A percentile compares a stretch with the other conserved stretches of the same genome.
These are phyloP conservation scores for Periconia macrospinosa DNA, from an alignment of 2,329 filamentous ascomycete genomes.

Conservation along the genomic window DNA sequence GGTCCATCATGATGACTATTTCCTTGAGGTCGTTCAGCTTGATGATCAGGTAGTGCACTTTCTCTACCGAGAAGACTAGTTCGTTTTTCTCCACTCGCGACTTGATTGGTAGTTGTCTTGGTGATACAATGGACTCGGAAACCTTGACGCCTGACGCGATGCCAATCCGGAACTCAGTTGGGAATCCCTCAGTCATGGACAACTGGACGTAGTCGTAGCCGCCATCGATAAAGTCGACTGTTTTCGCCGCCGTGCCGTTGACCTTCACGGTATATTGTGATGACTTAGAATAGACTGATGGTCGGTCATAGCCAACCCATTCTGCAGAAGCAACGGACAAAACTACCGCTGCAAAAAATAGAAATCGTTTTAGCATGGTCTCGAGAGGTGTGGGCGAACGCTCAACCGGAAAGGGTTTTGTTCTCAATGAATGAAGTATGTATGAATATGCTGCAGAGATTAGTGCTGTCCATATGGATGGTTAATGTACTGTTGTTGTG, in stretches of 20 bases:
- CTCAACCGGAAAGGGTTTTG: neutral
- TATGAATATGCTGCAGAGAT: neutral
- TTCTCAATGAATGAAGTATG: neutral
- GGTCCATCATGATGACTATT: conserved; percentile 10
- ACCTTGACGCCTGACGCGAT: conserved; percentile 3
- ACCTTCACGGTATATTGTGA: conserved; percentile 5
- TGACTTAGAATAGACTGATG: conserved; percentile 6
- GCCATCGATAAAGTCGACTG: neutral
- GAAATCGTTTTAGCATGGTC: neutral
- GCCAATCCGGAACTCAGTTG: conserved; percentile 7
- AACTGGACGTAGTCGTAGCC: conserved; percentile 9
- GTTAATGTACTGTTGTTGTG: neutral
- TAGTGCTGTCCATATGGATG: neutral
- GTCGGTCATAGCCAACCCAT: conserved; percentile 6
- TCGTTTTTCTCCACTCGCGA: conserved; percentile 1
- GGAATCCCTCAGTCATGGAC: conserved; percentile 3
- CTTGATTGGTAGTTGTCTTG: conserved; percentile 1
- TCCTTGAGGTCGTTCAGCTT: conserved; percentile 8
- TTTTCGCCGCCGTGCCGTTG: conserved; percentile 5
- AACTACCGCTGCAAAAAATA: neutral
- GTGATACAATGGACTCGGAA: conserved; percentile 1
- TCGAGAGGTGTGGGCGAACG: neutral
- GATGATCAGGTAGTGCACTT: conserved; percentile 10
- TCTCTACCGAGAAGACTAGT: conserved; percentile 7
- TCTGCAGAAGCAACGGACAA: conserved; percentile 3